Evolutionary conservation across 805 yeast genomes (phyloP).

Genomic region (Candida odintsovae): DNA sequence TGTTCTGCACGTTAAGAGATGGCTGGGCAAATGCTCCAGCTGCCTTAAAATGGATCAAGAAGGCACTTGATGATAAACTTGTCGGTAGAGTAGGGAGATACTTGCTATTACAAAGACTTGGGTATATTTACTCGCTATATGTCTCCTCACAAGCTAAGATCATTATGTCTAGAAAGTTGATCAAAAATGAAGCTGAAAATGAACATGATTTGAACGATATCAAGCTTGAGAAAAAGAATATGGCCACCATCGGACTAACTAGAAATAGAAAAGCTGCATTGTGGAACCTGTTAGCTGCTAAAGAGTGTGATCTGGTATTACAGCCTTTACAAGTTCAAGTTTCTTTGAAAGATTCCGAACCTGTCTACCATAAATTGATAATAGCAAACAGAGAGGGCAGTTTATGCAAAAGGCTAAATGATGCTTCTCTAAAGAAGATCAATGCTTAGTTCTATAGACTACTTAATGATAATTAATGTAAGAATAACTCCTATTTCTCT

Average conservation of each 20-base stretch:
- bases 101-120: constrained; percentile 45
- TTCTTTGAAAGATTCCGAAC: constrained; percentile 25
- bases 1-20: constrained; percentile 43
- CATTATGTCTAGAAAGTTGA: constrained; percentile 23
- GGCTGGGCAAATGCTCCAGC: constrained; percentile 37
- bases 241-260: constrained; percentile 46
- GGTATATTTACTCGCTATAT: constrained; percentile 44
- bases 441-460: neutral
- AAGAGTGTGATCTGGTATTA: constrained; percentile 49
- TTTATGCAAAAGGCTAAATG: constrained; percentile 8
- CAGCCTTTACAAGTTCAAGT: constrained; percentile 24
- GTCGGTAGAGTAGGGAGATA: constrained; percentile 43
- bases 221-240: constrained; percentile 31
- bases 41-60: constrained; percentile 38
- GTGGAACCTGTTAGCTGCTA: constrained; percentile 71
- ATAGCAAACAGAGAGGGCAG: constrained; percentile 21
- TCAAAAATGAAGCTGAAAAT: constrained; percentile 8
- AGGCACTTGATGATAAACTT: constrained; percentile 40
- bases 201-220: constrained; percentile 23
- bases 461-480: too few relatives aligned
- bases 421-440: neutral
- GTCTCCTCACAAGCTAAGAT: constrained; percentile 33
- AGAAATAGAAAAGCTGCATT: constrained; percentile 69
- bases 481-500: neutral
- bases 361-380: constrained; percentile 22